Conservation (phyloP, 2,329 filamentous ascomycete genomes). For the Zopfia rhizophila region DNA sequence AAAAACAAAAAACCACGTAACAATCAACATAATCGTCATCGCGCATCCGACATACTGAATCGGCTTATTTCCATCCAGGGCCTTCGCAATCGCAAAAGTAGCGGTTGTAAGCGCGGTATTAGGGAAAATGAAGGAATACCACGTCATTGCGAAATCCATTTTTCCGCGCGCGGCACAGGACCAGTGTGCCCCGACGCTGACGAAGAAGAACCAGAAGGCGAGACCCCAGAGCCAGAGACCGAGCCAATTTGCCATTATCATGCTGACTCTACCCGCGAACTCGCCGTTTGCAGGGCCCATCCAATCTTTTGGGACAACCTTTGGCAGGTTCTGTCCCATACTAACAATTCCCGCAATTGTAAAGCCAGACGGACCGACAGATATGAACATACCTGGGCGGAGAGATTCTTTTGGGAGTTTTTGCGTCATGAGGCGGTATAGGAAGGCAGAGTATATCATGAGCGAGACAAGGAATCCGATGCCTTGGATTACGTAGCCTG, state of each 20-base stretch:
- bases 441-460: conserved; percentile 85
- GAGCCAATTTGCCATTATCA: conserved; percentile 69
- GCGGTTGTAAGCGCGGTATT: conserved; percentile 80
- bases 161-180: conserved; percentile 69
- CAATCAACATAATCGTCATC: conserved; percentile 72
- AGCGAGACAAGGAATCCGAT: conserved; percentile 73
- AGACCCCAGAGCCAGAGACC: conserved; percentile 85
- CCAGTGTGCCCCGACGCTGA: conserved; percentile 79
- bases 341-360: conserved; percentile 69
- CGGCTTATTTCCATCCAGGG: conserved; percentile 57
- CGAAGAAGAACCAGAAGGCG: conserved; percentile 86
- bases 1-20: conserved; percentile 76
- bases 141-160: conserved; percentile 84
- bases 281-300: conserved; percentile 64
- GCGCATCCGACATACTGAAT: conserved; percentile 75
- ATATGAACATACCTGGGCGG: conserved; percentile 86
- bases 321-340: conserved; percentile 64
- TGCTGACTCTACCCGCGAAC: conserved; percentile 65
- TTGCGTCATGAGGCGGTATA: conserved; percentile 89
- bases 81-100: conserved; percentile 75
- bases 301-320: conserved; percentile 62
- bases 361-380: conserved; percentile 79
- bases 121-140: conserved; percentile 85
- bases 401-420: conserved; percentile 81
- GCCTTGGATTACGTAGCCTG: conserved; percentile 70